These are phyloP conservation scores for Gyromitra esculenta DNA, from an alignment of 2,329 filamentous ascomycete genomes.

Conservation along the genomic window DNA sequence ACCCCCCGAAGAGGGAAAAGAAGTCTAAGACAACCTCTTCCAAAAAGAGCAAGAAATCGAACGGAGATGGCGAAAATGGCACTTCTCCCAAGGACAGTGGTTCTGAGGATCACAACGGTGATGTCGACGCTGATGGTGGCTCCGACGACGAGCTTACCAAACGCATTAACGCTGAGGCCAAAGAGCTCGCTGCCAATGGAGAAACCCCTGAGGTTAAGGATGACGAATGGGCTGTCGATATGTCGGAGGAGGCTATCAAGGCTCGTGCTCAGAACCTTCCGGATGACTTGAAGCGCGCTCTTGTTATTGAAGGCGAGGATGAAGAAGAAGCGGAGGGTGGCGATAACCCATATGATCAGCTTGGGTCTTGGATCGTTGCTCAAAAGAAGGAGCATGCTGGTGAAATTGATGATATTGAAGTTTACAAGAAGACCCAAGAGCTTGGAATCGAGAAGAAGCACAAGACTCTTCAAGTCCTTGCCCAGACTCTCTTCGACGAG, in stretches of 20 bases:
- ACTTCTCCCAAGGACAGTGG: constrained; percentile 64
- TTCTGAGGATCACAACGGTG: constrained; percentile 64
- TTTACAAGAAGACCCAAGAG: constrained; percentile 97
- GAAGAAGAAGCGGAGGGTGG: constrained; percentile 81
- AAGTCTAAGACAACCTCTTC: constrained; percentile 89
- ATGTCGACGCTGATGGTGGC: constrained; percentile 71
- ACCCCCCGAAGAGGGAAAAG: constrained; percentile 89
- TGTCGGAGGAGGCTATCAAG: constrained; percentile 93
- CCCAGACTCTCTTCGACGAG: constrained; percentile 92
- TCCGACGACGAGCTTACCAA: constrained; percentile 94
- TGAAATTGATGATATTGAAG: constrained; percentile 85
- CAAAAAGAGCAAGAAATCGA: constrained; percentile 76
- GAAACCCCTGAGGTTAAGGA: constrained; percentile 73
- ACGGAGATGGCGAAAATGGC: constrained; percentile 68
- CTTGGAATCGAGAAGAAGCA: constrained; percentile 94
- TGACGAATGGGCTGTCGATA: constrained; percentile 94
- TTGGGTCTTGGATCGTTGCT: constrained; percentile 89
- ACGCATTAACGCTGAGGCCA: constrained; percentile 73
- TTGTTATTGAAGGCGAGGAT: constrained; percentile 79
- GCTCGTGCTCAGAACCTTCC: constrained; percentile 92
- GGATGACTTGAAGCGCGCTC: constrained; percentile 91
- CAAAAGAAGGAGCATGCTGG: constrained; percentile 76
- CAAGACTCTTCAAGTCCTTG: constrained; percentile 88
- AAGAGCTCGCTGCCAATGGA: constrained; percentile 74
- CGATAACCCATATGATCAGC: constrained; percentile 83